Conservation (phyloP, 2,329 filamentous ascomycete genomes). For the Ophiocordyceps camponoti-floridani region DNA sequence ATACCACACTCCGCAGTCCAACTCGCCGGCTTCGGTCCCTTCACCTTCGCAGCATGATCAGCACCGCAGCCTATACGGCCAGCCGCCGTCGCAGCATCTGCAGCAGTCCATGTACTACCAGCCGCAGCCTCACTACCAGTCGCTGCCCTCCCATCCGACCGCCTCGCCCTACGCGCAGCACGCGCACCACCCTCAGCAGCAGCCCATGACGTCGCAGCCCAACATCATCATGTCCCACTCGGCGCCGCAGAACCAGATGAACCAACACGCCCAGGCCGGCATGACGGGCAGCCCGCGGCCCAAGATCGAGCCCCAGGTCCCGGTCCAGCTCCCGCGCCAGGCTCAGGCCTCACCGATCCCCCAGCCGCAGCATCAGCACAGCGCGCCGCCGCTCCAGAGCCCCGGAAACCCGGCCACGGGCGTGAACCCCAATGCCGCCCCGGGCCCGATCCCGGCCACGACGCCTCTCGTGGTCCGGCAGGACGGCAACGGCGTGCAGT, state of each 20-base stretch:
- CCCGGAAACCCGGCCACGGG: conserved; percentile 23
- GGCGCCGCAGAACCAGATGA: conserved; percentile 37
- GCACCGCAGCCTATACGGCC: conserved; percentile 71
- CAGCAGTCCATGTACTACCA: conserved; percentile 66
- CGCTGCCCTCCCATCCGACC: conserved; percentile 44
- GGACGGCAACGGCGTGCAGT: conserved; percentile 91
- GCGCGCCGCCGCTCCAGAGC: conserved; percentile 20
- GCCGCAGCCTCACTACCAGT: conserved; percentile 42
- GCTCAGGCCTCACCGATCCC: conserved; percentile 24
- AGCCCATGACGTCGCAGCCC: conserved; percentile 45
- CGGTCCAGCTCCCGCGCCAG: conserved; percentile 40
- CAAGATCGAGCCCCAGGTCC: conserved; percentile 45
- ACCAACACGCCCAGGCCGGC: conserved; percentile 31
- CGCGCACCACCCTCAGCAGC: conserved; percentile 16
- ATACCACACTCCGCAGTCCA: conserved; percentile 89
- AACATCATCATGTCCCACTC: conserved; percentile 50
- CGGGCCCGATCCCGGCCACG: conserved; percentile 89
- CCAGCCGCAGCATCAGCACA: conserved; percentile 18
- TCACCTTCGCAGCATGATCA: conserved; percentile 81
- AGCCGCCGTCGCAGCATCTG: conserved; percentile 60
- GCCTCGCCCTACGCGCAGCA: conserved; percentile 45
- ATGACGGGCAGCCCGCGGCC: conserved; percentile 44
- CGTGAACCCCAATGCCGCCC: conserved; percentile 77
- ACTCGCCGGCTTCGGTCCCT: conserved; percentile 82
- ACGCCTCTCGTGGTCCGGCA: conserved; percentile 87